Conservation (phyloP, 2,329 filamentous ascomycete genomes). For the Aspergillus sp. region DNA sequence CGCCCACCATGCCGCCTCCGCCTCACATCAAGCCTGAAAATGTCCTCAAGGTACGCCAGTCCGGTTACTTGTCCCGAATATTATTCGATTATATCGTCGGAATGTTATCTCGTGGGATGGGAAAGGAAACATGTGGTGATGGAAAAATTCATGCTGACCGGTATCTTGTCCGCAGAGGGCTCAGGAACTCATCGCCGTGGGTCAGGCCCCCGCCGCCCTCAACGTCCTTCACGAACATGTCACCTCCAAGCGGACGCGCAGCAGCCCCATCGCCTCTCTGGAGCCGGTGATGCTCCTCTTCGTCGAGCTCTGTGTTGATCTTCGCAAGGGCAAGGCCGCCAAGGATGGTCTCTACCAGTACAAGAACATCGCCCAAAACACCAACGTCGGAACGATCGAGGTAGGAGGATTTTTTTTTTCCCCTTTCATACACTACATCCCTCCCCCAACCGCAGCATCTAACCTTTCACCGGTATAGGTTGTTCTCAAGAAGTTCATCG, state of each 20-base stretch:
- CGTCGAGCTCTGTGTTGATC: conserved; percentile 93
- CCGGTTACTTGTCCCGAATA: background rate
- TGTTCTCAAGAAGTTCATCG: conserved; percentile 96
- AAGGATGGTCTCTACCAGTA: conserved; percentile 99
- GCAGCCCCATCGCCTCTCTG: conserved; percentile 91
- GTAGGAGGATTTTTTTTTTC: conserved; percentile 46
- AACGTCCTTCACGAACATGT: conserved; percentile 98
- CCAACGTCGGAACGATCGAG: conserved; percentile 97
- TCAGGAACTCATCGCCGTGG: conserved; percentile 97
- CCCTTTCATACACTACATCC: background rate
- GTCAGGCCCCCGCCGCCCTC: conserved; percentile 87
- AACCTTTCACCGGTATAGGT: conserved; percentile 53
- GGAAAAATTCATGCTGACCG: conserved; percentile 9
- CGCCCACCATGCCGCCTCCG: conserved; percentile 80
- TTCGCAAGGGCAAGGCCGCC: conserved; percentile 96
- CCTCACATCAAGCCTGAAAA: conserved; percentile 98
- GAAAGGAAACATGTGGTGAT: background rate
- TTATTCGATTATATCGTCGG: background rate
- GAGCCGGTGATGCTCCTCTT: conserved; percentile 99
- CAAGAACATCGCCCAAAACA: conserved; percentile 99
- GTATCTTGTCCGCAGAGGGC: conserved; percentile 63
- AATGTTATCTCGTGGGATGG: background rate
- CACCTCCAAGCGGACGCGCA: conserved; percentile 95
- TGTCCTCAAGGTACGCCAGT: conserved; percentile 73
- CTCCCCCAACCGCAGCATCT: background rate